These are phyloP conservation scores for Micractinium conductrix DNA, from an alignment of 139 green algal species.

Conservation along the genomic window DNA sequence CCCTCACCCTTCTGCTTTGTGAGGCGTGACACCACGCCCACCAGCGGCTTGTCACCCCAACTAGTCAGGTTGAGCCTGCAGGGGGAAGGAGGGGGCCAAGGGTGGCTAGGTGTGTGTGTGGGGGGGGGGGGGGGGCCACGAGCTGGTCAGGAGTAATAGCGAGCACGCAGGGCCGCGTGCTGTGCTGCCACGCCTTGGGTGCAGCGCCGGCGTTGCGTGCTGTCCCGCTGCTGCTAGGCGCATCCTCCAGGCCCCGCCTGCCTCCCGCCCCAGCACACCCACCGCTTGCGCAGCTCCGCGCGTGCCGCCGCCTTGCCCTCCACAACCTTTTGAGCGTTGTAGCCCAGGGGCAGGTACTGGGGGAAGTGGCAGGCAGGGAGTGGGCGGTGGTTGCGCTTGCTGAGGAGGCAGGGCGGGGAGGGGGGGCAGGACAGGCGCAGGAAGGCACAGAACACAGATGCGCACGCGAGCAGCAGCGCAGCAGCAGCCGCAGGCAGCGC, in stretches of 20 bases:
- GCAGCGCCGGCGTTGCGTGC: too few relatives aligned
- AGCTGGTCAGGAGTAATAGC: too few relatives aligned
- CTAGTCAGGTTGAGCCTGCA: constrained; percentile 59
- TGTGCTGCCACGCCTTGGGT: neutral
- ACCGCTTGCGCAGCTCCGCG: constrained; percentile 64
- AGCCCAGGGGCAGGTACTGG: constrained; percentile 80
- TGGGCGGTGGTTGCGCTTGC: neutral
- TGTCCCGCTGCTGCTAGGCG: too few relatives aligned
- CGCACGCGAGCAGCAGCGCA: too few relatives aligned
- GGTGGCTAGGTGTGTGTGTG: too few relatives aligned
- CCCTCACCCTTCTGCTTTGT: constrained; percentile 88
- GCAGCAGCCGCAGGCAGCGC: too few relatives aligned
- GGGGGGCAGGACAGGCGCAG: neutral
- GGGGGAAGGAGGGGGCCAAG: neutral
- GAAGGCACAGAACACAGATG: too few relatives aligned
- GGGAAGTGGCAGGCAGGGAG: neutral
- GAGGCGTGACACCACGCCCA: constrained; percentile 82
- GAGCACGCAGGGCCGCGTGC: neutral
- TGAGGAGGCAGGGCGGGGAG: neutral
- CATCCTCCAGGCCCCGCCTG: too few relatives aligned
- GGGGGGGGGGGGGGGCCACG: neutral
- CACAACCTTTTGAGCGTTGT: constrained; percentile 45
- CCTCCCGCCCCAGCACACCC: neutral
- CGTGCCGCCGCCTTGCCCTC: constrained; percentile 76
- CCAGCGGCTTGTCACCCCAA: constrained; percentile 79